Conservation (phyloP, 306 rosid genomes). For the Sicyos edulis region DNA sequence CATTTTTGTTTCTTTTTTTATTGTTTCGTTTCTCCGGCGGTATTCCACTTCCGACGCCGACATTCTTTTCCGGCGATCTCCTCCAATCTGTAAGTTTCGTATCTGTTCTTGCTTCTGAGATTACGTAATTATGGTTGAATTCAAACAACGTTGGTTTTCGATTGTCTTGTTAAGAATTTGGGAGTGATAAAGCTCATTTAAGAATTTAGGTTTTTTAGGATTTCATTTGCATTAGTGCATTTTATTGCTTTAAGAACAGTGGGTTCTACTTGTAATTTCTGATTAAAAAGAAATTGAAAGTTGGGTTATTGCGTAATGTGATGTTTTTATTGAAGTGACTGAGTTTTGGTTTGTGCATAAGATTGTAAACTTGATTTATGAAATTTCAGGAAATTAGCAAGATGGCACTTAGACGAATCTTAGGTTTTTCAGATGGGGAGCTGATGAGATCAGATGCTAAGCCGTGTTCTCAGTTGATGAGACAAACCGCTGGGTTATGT, state of each 20-base stretch:
- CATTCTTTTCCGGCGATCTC: no score
- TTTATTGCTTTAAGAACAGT: background rate
- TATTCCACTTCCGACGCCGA: no score
- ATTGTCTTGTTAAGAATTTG: no score
- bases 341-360: conserved; percentile 22
- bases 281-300: background rate
- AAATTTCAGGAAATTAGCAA: conserved; percentile 19
- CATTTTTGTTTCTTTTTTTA: no score
- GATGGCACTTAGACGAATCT: conserved; percentile 67
- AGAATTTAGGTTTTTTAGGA: no score
- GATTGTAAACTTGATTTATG: background rate
- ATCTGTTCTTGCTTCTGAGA: no score
- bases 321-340: background rate
- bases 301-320: background rate
- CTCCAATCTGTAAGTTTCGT: no score
- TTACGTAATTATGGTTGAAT: no score
- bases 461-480: conserved; percentile 81
- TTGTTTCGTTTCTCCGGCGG: no score
- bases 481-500: conserved; percentile 76
- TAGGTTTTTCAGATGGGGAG: conserved; percentile 84
- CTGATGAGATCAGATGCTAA: conserved; percentile 74
- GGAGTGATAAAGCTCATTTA: no score
- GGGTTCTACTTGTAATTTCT: background rate
- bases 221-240: background rate
- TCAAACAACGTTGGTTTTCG: no score